phyloP scores from a whole-genome alignment of 768 basidiomycete genomes.

The Mrakia hoshinonis region DNA sequence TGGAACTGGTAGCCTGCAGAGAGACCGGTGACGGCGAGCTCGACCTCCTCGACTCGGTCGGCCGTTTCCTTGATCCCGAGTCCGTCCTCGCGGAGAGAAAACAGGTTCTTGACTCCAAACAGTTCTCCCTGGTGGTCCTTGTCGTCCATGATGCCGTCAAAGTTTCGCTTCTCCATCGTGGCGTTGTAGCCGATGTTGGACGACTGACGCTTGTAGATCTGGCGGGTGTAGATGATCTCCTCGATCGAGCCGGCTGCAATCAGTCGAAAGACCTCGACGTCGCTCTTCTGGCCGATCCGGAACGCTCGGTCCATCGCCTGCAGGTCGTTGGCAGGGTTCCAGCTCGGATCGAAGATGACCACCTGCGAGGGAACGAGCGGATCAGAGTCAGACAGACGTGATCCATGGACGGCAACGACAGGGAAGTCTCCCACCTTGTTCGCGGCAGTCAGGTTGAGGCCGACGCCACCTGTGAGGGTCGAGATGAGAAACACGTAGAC shows the following conservation, averaged over 20 bases:
- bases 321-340: conserved; percentile 52
- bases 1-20: neutral
- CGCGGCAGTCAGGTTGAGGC: conserved; percentile 39
- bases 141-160: conserved; percentile 15
- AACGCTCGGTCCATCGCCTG: conserved; percentile 54
- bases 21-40: neutral
- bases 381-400: conserved; percentile 62
- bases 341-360: conserved; percentile 26
- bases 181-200: conserved; percentile 85
- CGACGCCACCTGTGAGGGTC: conserved; percentile 73
- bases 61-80: neutral
- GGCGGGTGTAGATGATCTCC: conserved; percentile 42
- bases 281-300: conserved; percentile 68
- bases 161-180: conserved; percentile 14
- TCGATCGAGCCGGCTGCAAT: conserved; percentile 64
- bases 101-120: conserved; percentile 12
- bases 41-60: neutral
- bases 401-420: neutral
- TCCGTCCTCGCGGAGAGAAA: neutral
- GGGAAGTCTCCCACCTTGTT: conserved; percentile 58
- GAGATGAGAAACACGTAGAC: conserved; percentile 56
- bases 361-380: conserved; percentile 43
- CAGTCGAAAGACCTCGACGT: conserved; percentile 73
- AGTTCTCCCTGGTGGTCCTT: conserved; percentile 14
- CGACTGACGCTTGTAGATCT: conserved; percentile 87